Percentiles rank a stretch among this genome's conserved stretches.
Evolutionary conservation across 441 rosid genomes (phyloP).

Genomic region (Adansonia grandidieri): DNA sequence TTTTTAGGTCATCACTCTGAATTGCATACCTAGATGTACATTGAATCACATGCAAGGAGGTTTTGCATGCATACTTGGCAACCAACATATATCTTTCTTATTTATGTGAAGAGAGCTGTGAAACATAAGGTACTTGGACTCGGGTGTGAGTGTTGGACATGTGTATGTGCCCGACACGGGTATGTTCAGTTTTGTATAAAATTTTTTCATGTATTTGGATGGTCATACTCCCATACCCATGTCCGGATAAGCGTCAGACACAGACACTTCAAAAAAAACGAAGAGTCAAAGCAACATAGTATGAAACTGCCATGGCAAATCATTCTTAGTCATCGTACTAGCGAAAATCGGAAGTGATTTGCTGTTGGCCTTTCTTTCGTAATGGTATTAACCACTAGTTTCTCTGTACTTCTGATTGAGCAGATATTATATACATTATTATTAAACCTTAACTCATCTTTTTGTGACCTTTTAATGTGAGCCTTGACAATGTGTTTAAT

Average conservation of each 20-base stretch:
- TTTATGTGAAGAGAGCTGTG: background rate
- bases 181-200: too few relatives aligned
- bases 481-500: background rate
- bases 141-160: too few relatives aligned
- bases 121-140: background rate
- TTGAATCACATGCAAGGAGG: background rate
- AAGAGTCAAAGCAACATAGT: too few relatives aligned
- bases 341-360: background rate
- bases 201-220: too few relatives aligned
- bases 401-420: background rate
- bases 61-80: background rate
- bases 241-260: too few relatives aligned
- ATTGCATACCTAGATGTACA: background rate
- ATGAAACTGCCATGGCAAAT: background rate
- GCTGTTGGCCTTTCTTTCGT: background rate
- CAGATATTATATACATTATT: background rate
- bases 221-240: too few relatives aligned
- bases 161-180: too few relatives aligned
- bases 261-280: too few relatives aligned
- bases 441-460: background rate
- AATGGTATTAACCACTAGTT: background rate
- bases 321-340: slow-evolving; percentile 2
- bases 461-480: background rate
- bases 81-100: background rate
- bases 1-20: background rate